A percentile compares a stretch with the other conserved stretches of the same genome.
Conservation (phyloP, 1,284 basidiomycete species). For the Inonotus obliquus region DNA sequence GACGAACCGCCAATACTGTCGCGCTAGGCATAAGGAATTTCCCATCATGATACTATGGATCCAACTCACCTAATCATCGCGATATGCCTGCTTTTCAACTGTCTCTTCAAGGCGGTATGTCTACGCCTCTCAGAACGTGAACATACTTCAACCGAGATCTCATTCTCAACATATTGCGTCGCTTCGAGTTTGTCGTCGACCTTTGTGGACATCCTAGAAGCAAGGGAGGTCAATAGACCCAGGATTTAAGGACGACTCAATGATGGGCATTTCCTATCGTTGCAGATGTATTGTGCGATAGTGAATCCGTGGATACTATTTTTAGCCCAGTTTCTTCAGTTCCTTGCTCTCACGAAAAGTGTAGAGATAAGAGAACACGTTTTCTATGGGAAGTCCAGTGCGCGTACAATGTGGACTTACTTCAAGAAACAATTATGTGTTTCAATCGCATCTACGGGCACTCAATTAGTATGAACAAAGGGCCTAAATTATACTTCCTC, state of each 20-base stretch:
- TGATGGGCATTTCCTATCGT: too few relatives aligned
- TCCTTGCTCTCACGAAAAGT: neutral
- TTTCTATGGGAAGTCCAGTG: neutral
- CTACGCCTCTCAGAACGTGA: slow-evolving; percentile 1
- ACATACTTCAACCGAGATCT: neutral
- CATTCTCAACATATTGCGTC: neutral
- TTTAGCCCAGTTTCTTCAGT: neutral
- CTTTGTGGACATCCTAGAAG: neutral
- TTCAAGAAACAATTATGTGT: too few relatives aligned
- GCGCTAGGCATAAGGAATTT: slow-evolving; percentile 16
- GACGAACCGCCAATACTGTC: slow-evolving; percentile 33
- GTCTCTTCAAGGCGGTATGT: slow-evolving; percentile 40
- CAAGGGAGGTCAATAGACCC: neutral
- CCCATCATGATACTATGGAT: neutral
- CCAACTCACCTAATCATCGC: slow-evolving; percentile 59
- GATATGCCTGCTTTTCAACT: slow-evolving; percentile 63
- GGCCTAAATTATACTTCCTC: too few relatives aligned
- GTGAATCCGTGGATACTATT: neutral
- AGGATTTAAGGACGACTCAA: too few relatives aligned
- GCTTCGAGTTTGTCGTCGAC: neutral
- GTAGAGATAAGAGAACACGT: neutral
- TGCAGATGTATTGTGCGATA: neutral
- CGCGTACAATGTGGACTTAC: too few relatives aligned
- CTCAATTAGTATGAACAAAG: too few relatives aligned
- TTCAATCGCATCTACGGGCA: too few relatives aligned